Conservation (phyloP, 73 alveolate genomes). For the Paramecium biaurelia region DNA sequence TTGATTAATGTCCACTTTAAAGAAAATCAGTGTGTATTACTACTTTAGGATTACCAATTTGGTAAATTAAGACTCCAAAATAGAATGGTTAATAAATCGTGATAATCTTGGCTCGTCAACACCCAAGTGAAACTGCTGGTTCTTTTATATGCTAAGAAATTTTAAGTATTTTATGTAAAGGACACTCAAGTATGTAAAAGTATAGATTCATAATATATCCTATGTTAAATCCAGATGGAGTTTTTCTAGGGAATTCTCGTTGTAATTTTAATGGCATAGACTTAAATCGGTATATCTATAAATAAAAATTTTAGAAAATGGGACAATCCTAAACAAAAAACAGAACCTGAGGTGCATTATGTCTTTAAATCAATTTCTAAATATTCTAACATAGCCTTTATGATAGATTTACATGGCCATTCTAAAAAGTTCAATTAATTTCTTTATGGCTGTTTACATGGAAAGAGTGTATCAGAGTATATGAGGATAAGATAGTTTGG, state of each 20-base stretch:
- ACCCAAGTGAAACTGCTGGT: conserved; percentile 89
- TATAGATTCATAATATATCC: conserved; percentile 79
- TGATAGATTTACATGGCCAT: conserved; percentile 96
- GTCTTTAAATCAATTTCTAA: background rate
- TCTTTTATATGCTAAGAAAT: conserved; percentile 47
- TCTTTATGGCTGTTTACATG: conserved; percentile 83
- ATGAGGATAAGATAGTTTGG: background rate
- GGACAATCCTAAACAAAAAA: conserved; percentile 83
- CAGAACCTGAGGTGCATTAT: conserved; percentile 87
- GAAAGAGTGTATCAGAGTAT: background rate
- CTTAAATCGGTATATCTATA: conserved; percentile 65
- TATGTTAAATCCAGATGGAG: conserved; percentile 98
- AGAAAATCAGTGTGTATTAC: background rate
- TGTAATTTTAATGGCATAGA: conserved; percentile 93
- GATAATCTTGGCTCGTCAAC: conserved; percentile 75
- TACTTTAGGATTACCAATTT: conserved; percentile 1
- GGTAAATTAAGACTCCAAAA: conserved; percentile 1
- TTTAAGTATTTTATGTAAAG: background rate
- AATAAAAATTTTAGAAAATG: conserved; percentile 73
- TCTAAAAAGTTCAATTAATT: conserved; percentile 91
- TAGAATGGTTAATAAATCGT: conserved; percentile 50
- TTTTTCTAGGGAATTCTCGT: conserved; percentile 92
- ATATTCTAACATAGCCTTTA: conserved; percentile 18
- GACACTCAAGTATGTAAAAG: background rate
- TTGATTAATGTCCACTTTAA: background rate